Conservation (phyloP, 2,329 filamentous ascomycete genomes). For the Colletotrichum somersetense region DNA sequence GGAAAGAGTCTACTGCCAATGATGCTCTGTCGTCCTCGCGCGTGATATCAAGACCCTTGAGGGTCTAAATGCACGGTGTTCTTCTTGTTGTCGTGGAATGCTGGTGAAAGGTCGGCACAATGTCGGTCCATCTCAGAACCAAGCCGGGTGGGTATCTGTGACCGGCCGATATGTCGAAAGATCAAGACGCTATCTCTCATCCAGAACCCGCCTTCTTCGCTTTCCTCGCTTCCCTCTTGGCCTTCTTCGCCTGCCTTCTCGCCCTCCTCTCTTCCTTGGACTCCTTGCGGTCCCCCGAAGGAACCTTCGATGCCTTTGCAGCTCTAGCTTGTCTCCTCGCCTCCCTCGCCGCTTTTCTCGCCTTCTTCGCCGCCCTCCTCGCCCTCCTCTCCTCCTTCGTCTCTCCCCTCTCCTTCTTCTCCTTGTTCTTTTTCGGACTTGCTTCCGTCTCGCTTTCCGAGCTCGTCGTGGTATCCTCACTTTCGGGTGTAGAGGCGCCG, state of each 20-base stretch:
- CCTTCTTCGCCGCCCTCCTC: constrained; percentile 48
- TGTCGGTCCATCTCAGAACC: not conserved
- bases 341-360: constrained; percentile 49
- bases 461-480: constrained; percentile 43
- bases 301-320: constrained; percentile 48
- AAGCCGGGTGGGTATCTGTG: constrained; percentile 2
- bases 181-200: constrained; percentile 7
- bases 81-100: not conserved
- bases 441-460: constrained; percentile 22
- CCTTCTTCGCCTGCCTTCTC: constrained; percentile 50
- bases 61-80: not conserved
- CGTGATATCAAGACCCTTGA: not conserved
- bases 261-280: constrained; percentile 59
- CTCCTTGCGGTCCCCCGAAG: constrained; percentile 50
- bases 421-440: constrained; percentile 71
- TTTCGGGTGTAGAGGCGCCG: constrained; percentile 35
- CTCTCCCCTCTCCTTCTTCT: constrained; percentile 44
- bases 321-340: constrained; percentile 20
- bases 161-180: not conserved
- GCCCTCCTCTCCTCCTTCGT: constrained; percentile 49
- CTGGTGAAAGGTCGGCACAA: not conserved
- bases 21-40: not conserved
- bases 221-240: constrained; percentile 46
- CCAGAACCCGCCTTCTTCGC: constrained; percentile 24
- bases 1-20: not conserved